Conservation (phyloP, 2,329 filamentous ascomycete genomes). For the Botryotinia convoluta region DNA sequence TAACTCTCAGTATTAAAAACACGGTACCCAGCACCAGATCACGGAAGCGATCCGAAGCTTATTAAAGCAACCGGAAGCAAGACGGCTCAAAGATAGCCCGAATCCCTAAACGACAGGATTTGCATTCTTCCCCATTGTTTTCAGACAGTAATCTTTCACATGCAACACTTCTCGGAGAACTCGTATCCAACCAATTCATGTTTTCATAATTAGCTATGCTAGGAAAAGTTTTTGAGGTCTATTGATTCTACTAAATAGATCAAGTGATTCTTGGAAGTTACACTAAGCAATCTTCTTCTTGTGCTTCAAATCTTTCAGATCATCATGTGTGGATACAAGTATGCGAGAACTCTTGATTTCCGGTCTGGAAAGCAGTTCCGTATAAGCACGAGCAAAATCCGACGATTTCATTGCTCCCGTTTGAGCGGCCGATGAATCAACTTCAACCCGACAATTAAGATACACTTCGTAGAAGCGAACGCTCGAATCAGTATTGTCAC, state of each 20-base stretch:
- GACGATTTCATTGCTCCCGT: constrained; percentile 24
- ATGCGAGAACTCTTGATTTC: constrained; percentile 27
- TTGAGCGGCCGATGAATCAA: constrained; percentile 29
- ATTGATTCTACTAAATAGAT: background rate
- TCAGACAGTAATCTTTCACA: background rate
- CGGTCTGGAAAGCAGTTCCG: constrained; percentile 24
- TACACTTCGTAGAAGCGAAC: constrained; percentile 45
- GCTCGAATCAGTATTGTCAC: constrained; percentile 37
- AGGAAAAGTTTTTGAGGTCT: background rate
- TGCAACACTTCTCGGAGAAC: background rate
- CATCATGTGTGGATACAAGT: constrained; percentile 15
- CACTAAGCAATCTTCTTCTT: constrained; percentile 17
- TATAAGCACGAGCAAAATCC: constrained; percentile 28
- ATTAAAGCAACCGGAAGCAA: background rate
- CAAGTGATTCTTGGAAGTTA: background rate
- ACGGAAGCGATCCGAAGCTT: background rate
- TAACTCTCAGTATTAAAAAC: too few relatives aligned
- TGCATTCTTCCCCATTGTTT: background rate
- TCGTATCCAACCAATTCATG: background rate
- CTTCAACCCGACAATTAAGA: constrained; percentile 37
- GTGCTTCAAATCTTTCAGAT: constrained; percentile 20
- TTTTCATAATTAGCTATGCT: background rate
- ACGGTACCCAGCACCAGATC: background rate
- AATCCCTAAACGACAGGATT: background rate
- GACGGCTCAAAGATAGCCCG: background rate